phyloP scores from a whole-genome alignment of 495 filamentous ascomycete genomes.

The Lophium mytilinum region DNA sequence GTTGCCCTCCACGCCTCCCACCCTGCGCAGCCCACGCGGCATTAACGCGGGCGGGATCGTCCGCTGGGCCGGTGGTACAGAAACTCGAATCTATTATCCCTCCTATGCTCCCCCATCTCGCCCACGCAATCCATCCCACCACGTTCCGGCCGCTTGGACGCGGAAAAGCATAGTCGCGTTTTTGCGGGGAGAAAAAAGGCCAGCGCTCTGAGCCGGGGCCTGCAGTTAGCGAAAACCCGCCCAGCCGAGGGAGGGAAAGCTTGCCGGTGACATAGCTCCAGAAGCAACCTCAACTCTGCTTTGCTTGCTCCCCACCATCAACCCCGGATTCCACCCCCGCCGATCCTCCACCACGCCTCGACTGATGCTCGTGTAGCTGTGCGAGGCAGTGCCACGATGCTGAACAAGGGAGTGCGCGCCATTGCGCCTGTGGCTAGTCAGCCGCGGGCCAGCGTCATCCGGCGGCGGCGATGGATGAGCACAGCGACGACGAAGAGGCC shows the following conservation, averaged over 20 bases:
- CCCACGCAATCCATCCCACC: no score
- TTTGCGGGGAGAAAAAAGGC: neutral
- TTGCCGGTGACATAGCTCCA: neutral
- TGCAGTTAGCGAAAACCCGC: no score
- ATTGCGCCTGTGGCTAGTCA: neutral
- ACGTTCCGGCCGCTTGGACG: neutral
- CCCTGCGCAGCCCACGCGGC: no score
- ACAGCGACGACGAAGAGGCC: slow-evolving; percentile 24
- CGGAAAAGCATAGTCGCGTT: slow-evolving; percentile 1
- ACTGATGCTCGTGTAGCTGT: neutral
- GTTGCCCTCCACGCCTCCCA: no score
- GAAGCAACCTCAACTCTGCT: neutral
- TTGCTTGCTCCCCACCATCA: neutral
- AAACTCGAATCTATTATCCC: no score
- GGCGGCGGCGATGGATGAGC: slow-evolving; percentile 17
- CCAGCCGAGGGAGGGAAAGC: neutral
- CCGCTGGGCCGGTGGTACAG: no score
- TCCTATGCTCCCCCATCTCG: no score
- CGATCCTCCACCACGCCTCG: neutral
- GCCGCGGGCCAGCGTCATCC: neutral
- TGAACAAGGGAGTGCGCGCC: neutral
- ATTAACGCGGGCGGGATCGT: no score
- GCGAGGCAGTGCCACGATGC: neutral
- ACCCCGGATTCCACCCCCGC: neutral
- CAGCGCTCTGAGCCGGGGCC: no score